Percentiles rank a stretch among this genome's conserved stretches.
These are phyloP conservation scores for Xylaria intraflava DNA, from an alignment of 495 filamentous ascomycete species.

Conservation along the genomic window DNA sequence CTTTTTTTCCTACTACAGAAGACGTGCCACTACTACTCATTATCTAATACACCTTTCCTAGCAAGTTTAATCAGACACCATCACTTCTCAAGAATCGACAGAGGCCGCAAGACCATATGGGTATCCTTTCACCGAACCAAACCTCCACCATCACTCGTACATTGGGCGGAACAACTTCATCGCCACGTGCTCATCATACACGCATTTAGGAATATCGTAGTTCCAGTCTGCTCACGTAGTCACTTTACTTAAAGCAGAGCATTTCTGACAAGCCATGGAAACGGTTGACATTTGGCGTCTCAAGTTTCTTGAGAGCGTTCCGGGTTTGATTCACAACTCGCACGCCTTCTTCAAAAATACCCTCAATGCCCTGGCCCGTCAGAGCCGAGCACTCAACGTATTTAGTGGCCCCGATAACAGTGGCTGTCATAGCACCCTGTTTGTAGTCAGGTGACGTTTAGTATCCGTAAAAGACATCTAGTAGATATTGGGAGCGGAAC, in stretches of 20 bases:
- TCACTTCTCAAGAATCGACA: too few species aligned
- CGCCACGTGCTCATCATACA: too few species aligned
- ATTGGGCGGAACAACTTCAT: too few species aligned
- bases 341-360: slow-evolving; percentile 18
- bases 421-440: slow-evolving; percentile 8
- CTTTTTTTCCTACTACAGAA: too few species aligned
- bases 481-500: background rate
- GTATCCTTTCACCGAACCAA: too few species aligned
- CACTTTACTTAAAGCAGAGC: slow-evolving; percentile 17
- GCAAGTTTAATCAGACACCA: too few species aligned
- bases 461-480: background rate
- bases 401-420: slow-evolving; percentile 10
- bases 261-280: background rate
- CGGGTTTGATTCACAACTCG: slow-evolving; percentile 14
- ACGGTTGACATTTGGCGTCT: background rate
- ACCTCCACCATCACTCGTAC: too few species aligned
- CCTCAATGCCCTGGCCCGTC: slow-evolving; percentile 19
- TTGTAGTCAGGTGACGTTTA: background rate
- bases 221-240: background rate
- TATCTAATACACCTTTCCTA: too few species aligned
- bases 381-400: slow-evolving; percentile 26
- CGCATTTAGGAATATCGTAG: too few species aligned
- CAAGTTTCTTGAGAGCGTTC: slow-evolving; percentile 1
- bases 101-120: too few species aligned
- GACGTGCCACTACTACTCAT: too few species aligned